Percentiles rank a stretch among this genome's conserved stretches.
phyloP scores from a whole-genome alignment of 1,284 basidiomycete species.

The Microstroma glucosiphilum region DNA sequence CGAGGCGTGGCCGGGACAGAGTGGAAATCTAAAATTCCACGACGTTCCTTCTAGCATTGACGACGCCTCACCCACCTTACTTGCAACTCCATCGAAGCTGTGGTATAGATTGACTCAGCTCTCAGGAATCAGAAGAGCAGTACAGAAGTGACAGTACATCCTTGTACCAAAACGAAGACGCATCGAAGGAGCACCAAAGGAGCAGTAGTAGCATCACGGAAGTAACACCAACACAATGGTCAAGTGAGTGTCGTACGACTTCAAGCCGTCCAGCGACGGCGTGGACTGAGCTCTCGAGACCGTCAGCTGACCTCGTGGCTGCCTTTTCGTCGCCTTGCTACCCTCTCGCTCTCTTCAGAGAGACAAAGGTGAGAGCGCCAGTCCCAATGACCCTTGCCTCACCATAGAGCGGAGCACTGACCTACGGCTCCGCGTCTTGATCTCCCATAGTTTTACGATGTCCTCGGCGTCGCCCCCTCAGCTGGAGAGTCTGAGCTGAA shows the following conservation, averaged over 20 bases:
- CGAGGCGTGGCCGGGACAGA: no score
- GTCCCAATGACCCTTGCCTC: background rate
- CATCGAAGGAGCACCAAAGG: no score
- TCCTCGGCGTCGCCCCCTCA: conserved; percentile 40
- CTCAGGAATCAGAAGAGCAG: no score
- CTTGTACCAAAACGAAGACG: no score
- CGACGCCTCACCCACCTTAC: no score
- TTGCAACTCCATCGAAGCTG: no score
- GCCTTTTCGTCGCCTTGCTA: no score
- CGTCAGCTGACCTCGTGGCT: background rate
- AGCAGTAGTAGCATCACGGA: no score
- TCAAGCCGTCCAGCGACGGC: background rate
- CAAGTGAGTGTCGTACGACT: conserved; percentile 3
- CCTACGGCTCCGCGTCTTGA: background rate
- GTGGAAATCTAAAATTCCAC: no score
- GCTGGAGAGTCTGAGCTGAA: conserved; percentile 46
- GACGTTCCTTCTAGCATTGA: no score
- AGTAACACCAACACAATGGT: conserved; percentile 1
- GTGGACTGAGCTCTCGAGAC: background rate
- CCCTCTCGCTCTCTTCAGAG: conserved; percentile 9
- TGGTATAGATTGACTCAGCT: no score
- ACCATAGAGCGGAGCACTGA: background rate
- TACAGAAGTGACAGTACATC: no score
- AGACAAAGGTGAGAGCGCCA: conserved; percentile 19
- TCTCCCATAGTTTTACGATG: conserved; percentile 42